Evolutionary conservation across 805 yeast genomes (phyloP).

Genomic region (Starmera amethionina): DNA sequence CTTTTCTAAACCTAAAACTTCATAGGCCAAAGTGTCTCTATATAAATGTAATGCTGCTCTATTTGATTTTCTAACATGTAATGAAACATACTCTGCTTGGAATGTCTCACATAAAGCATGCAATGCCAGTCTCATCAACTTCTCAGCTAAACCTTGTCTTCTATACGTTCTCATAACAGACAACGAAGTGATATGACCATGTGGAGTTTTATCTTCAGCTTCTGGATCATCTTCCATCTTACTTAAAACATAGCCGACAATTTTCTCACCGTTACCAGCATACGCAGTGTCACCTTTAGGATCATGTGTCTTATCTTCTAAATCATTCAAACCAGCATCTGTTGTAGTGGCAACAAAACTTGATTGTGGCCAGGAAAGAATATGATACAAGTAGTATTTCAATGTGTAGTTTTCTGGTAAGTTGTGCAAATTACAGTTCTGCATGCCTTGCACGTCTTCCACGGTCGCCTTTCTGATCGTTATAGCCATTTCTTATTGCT

Average conservation of each 20-base stretch:
- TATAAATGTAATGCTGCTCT: slow-evolving; percentile 90
- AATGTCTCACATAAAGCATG: slow-evolving; percentile 75
- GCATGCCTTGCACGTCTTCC: slow-evolving; percentile 88
- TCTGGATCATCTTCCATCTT: slow-evolving; percentile 95
- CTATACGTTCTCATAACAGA: slow-evolving; percentile 95
- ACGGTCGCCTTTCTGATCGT: slow-evolving; percentile 84
- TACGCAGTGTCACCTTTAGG: slow-evolving; percentile 55
- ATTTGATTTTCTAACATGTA: slow-evolving; percentile 91
- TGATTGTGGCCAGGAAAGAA: slow-evolving; percentile 95
- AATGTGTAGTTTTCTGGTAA: slow-evolving; percentile 91
- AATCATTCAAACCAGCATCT: slow-evolving; percentile 24
- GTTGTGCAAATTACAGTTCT: slow-evolving; percentile 84
- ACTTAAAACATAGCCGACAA: slow-evolving; percentile 93
- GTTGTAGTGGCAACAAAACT: slow-evolving; percentile 89
- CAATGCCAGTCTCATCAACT: slow-evolving; percentile 76
- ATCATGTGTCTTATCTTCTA: slow-evolving; percentile 10
- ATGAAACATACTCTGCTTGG: slow-evolving; percentile 71
- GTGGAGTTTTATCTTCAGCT: slow-evolving; percentile 57
- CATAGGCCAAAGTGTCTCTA: slow-evolving; percentile 75
- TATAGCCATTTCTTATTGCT: slow-evolving; percentile 48
- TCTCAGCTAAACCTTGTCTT: slow-evolving; percentile 91
- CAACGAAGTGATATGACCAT: slow-evolving; percentile 90
- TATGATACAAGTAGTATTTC: slow-evolving; percentile 90
- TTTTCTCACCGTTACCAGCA: slow-evolving; percentile 57
- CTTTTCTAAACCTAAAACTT: slow-evolving; percentile 71